These are phyloP conservation scores for Calophaca sinica DNA, from an alignment of 306 rosid species.

Conservation along the genomic window DNA sequence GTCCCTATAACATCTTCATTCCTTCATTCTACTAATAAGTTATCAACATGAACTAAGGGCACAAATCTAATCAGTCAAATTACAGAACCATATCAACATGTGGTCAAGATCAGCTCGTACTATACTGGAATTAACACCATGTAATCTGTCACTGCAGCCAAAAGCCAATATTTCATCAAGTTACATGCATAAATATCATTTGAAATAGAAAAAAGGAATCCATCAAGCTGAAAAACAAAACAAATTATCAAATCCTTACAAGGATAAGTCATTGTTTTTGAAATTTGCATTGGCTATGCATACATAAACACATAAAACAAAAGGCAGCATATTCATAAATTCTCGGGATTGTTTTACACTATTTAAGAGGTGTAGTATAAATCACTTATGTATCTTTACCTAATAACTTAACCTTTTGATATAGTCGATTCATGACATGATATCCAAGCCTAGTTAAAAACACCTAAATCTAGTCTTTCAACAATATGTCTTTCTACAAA, in stretches of 20 bases:
- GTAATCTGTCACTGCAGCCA: constrained; percentile 56
- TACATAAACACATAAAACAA: not conserved
- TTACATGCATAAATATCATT: constrained; percentile 3
- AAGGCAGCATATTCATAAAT: not conserved
- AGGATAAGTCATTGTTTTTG: constrained; percentile 24
- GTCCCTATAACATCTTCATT: constrained; percentile 54
- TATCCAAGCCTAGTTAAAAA: not conserved
- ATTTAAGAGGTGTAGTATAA: not conserved
- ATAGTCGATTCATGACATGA: not conserved
- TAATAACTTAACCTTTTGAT: not conserved
- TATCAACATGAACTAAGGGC: constrained; percentile 42
- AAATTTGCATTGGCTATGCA: not conserved
- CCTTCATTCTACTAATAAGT: constrained; percentile 14
- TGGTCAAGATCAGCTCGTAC: constrained; percentile 44
- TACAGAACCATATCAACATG: constrained; percentile 55
- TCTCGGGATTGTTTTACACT: not conserved
- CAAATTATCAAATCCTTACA: not conserved
- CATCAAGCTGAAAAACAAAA: constrained; percentile 19
- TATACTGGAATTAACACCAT: constrained; percentile 47
- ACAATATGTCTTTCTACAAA: not conserved
- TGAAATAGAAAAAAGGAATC: not conserved
- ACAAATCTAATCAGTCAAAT: constrained; percentile 38
- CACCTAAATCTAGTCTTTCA: not conserved
- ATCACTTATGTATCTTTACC: not conserved
- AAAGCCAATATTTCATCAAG: constrained; percentile 42